A percentile compares a stretch with the other conserved stretches of the same genome.
These are phyloP conservation scores for Polychytrium aggregatum DNA, from an alignment of 192 early-diverging fungal genomes.

Conservation along the genomic window DNA sequence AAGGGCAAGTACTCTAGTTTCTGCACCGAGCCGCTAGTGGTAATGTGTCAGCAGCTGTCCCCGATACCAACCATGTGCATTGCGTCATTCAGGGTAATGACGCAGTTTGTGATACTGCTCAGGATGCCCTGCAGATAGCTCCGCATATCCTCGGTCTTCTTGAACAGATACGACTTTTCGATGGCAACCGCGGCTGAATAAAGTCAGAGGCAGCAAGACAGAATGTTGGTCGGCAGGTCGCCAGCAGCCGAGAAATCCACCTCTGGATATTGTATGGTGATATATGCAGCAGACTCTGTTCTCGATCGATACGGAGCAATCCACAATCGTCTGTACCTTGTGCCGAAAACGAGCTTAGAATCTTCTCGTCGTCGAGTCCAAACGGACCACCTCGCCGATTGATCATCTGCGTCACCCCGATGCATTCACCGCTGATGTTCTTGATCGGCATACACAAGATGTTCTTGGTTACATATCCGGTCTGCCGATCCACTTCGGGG, in stretches of 20 bases:
- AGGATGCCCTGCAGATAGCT: constrained; percentile 26
- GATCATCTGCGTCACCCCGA: constrained; percentile 44
- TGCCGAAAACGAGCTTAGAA: constrained; percentile 38
- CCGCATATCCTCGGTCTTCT: constrained; percentile 39
- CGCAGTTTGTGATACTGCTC: constrained; percentile 37
- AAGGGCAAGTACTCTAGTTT: too few species aligned
- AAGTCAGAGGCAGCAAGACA: too few species aligned
- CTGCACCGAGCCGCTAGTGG: too few species aligned
- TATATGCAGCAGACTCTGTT: too few species aligned
- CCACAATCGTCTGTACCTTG: constrained; percentile 23
- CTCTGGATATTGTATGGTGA: too few species aligned
- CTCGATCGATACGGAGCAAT: too few species aligned
- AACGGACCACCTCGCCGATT: constrained; percentile 31
- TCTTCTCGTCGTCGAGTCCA: constrained; percentile 31
- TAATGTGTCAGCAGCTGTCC: too few species aligned
- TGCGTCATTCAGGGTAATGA: constrained; percentile 28
- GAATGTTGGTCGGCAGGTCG: too few species aligned
- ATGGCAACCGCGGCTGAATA: constrained; percentile 45
- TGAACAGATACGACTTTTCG: constrained; percentile 42
- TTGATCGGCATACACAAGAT: constrained; percentile 41
- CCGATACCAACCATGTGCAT: constrained; percentile 14
- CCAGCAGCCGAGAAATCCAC: too few species aligned
- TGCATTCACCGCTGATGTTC: constrained; percentile 28
- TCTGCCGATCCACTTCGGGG: constrained; percentile 35
- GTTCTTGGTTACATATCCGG: constrained; percentile 30